Conservation (phyloP, 768 basidiomycete species). For the Trametes maxima region DNA sequence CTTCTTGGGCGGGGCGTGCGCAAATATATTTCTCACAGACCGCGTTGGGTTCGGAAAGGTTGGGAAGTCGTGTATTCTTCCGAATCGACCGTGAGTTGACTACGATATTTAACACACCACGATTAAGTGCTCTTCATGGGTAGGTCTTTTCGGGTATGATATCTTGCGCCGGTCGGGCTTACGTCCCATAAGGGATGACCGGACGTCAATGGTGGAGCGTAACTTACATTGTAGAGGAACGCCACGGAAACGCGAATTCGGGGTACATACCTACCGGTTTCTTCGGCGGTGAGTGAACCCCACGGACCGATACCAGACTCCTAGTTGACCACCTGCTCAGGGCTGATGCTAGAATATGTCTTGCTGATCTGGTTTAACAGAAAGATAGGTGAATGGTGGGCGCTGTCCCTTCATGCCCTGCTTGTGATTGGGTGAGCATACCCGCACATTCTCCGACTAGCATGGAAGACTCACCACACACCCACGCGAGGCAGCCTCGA, state of each 20-base stretch:
- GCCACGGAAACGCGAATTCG: conserved; percentile 38
- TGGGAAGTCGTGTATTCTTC: conserved; percentile 18
- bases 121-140: background rate
- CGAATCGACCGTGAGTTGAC: background rate
- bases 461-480: background rate
- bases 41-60: conserved; percentile 51
- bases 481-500: conserved; percentile 8
- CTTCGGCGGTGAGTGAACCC: conserved; percentile 35
- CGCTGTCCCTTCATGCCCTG: conserved; percentile 28
- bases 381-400: conserved; percentile 30
- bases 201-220: conserved; percentile 43
- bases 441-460: background rate
- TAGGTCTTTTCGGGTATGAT: conserved; percentile 8
- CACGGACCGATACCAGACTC: too few relatives aligned
- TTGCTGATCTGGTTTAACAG: conserved; percentile 28
- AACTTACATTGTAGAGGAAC: conserved; percentile 42
- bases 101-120: background rate
- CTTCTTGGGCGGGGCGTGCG: conserved; percentile 47
- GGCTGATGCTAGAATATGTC: conserved; percentile 29
- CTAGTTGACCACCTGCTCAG: conserved; percentile 1
- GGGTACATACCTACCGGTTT: conserved; percentile 48
- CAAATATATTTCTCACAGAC: conserved; percentile 52
- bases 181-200: too few relatives aligned
- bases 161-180: background rate
- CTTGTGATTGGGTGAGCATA: conserved; percentile 28